A percentile compares a stretch with the other conserved stretches of the same genome.
Evolutionary conservation across 768 basidiomycete species (phyloP).

Genomic region (Mycena filopes): DNA sequence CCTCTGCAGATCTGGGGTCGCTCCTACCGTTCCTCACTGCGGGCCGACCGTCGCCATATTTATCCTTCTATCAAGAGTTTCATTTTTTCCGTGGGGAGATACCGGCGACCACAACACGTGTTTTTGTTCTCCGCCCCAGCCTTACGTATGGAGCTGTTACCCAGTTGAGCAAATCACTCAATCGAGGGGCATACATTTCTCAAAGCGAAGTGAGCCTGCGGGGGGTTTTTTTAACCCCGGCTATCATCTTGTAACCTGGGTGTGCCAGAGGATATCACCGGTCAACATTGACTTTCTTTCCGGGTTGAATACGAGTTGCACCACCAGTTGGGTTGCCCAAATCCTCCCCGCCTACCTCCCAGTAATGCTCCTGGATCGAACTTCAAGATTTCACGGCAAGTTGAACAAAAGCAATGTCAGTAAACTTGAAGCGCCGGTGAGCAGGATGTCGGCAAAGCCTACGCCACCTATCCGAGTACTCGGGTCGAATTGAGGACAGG

Average conservation of each 20-base stretch:
- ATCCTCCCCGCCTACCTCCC: not conserved
- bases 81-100: conserved; percentile 14
- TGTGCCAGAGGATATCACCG: no score
- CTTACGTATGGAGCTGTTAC: conserved; percentile 14
- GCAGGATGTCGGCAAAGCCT: conserved; percentile 61
- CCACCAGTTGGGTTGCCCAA: not conserved
- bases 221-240: no score
- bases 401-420: conserved; percentile 6
- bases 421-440: conserved; percentile 54
- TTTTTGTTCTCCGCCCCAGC: conserved; percentile 8
- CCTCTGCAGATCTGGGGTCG: conserved; percentile 31
- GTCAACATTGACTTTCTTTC: no score
- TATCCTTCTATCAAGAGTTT: conserved; percentile 15
- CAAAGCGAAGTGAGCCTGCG: no score
- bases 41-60: conserved; percentile 13
- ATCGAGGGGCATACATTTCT: not conserved
- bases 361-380: not conserved
- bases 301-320: not conserved
- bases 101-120: conserved; percentile 8
- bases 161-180: not conserved
- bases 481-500: conserved; percentile 21
- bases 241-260: no score
- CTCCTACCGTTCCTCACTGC: not conserved
- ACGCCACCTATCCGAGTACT: conserved; percentile 51
- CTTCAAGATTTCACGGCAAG: conserved; percentile 1